phyloP scores from a whole-genome alignment of 257 asterid species.

The Nemophila menziesii region DNA sequence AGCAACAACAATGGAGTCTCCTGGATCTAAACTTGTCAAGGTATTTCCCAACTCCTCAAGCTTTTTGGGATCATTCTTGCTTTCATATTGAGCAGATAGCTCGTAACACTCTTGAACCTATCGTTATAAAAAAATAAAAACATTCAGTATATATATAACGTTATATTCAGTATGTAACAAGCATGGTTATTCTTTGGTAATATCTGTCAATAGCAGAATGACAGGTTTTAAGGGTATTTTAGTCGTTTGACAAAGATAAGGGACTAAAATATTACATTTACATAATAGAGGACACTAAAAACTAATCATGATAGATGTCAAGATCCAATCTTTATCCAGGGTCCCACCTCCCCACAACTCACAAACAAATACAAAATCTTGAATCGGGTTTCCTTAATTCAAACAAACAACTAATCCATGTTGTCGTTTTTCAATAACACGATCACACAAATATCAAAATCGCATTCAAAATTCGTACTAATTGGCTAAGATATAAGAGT shows the following conservation, averaged over 20 bases:
- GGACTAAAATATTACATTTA: no score
- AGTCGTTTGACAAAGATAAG: neutral
- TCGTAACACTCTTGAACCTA: slow-evolving; percentile 43
- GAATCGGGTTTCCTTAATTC: slow-evolving; percentile 4
- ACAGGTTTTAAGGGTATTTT: neutral
- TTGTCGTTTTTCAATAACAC: neutral
- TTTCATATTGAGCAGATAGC: slow-evolving; percentile 40
- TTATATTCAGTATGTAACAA: no score
- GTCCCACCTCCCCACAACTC: no score
- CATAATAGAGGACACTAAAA: neutral
- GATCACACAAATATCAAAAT: neutral
- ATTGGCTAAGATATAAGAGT: neutral
- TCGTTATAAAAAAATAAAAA: neutral
- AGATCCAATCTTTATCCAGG: neutral
- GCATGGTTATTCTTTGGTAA: no score
- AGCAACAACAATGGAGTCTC: slow-evolving; percentile 42
- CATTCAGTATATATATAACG: no score
- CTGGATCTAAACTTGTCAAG: slow-evolving; percentile 38
- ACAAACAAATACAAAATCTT: no score
- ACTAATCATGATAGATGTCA: neutral
- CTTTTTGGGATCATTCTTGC: slow-evolving; percentile 23
- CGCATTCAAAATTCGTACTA: neutral
- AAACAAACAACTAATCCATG: neutral
- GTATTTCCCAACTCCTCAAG: slow-evolving; percentile 35
- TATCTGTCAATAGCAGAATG: no score